Evolutionary conservation across 768 basidiomycete genomes (phyloP), one percentile per base, ranked within the genome.

Genomic region (Hygrophoropsis aurantiaca): DNA sequence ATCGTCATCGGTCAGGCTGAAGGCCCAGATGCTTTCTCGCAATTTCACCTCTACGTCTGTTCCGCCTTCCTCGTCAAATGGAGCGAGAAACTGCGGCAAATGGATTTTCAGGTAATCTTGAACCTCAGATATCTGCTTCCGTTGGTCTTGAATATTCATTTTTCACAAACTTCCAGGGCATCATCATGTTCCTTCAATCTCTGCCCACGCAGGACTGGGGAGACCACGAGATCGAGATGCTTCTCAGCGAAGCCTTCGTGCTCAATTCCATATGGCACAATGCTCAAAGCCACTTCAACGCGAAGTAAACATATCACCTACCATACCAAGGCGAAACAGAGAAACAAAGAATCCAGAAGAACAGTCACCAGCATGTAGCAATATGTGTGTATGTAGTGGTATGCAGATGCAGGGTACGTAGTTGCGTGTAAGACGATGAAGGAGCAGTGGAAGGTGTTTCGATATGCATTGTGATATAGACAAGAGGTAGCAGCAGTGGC

Each of bases 11-110:
- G 13, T 18, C 50, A 99, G 97, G 88, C 95, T 11, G 97, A 99
- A 69, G 97, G 97, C 5, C 76, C 93, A 2, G 94, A 99, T 54
- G 97, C 97, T 10, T 99, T 99, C 69, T 97, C 94, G 11, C 93
- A 98, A 65, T 99, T 98, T 62, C 97, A 99, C 64, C 74, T 98
- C 15, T 99, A 98, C 61, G 97, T 99, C 21, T 99, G 97, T 61
- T 94, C 93, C 4, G 94, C 95, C 0, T 95, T 99, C 66, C 80
- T 99, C 13, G 92, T 97, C 15, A 85, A 85, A 53, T 99, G 94
- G 91, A 95, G 92, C 59, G 86, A 92, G 42, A 87, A 90, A 61
- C 74, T 99, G 50, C 85, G 87, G 25, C 82, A 88, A 62, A 98
- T 97, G 94, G 97, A 99, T 65, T 99, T 99, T 61, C 97, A 99